Evolutionary conservation across 2,329 filamentous ascomycete species (phyloP), one percentile per base, ranked within the genome.

Genomic region (Boeremia lycopersici): DNA sequence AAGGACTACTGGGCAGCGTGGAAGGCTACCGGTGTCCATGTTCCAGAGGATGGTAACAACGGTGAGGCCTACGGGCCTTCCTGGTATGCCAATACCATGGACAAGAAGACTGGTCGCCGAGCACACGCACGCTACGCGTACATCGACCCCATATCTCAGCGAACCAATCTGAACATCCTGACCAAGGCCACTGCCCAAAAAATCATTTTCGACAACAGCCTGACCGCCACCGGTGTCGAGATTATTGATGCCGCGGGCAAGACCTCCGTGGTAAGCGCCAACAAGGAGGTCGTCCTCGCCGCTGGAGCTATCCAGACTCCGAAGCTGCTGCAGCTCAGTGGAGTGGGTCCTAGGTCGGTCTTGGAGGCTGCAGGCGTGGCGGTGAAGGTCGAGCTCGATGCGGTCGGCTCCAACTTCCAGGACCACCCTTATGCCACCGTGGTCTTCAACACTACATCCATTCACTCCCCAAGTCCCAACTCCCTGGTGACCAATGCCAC

Each of bases 221-320:
- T 46, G 13, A 59, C 54, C 34, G 67, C 63, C 3, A 58, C 41
- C 30, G 63, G 65, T 47, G 53, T 69, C 9, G 48, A 66, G 35
- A 60, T 65, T 26, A 60, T 54, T 4, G 58, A 62, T 26, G 47
- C 47, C n/a, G 46, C 53, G 9, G 48, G 54, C n/a, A 59, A 62
- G 33, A 59, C 43, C 2, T 56, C 48, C 6, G 58, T 42, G 10
- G 60, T 71, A 3, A 60, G 58, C n/a, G 68, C 67, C 1, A 65
- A 58, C 47, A 69, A 67, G 47, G 86, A 89, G 63, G 79, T 88
- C 9, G 79, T 89, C 25, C 68, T 89, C 2, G 84, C 84, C 1
- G 86, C 86, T 1, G 81, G 78, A 26, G 74, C 68, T 84, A 44
- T 79, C 81, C 61, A 85, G 82, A 8, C 86, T 80, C 2, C 83